A percentile compares a stretch with the other conserved stretches of the same genome.
phyloP scores from a whole-genome alignment of 176 grass and related monocot species.

The Bothriochloa decipiens region DNA sequence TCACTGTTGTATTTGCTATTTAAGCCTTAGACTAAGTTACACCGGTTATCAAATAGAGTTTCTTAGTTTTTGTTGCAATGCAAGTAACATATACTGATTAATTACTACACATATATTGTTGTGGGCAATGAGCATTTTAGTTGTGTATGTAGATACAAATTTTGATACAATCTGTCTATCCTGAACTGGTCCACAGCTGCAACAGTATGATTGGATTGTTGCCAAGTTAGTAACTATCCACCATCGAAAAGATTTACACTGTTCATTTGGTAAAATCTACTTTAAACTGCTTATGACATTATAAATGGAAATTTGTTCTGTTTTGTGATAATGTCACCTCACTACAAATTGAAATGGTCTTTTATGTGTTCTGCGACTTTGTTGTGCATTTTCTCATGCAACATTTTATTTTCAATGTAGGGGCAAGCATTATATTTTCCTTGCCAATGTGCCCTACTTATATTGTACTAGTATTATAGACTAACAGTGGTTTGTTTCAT shows the following conservation, averaged over 20 bases:
- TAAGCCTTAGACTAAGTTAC: neutral
- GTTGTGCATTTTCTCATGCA: slow-evolving; percentile 26
- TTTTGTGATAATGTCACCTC: neutral
- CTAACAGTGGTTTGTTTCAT: neutral
- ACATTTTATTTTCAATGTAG: neutral
- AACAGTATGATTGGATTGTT: neutral
- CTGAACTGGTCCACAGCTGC: neutral
- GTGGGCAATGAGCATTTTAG: neutral
- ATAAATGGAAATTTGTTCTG: neutral
- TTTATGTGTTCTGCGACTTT: slow-evolving; percentile 23
- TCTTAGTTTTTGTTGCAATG: slow-evolving; percentile 15
- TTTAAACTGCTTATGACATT: neutral
- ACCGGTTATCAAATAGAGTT: neutral
- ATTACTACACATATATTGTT: neutral
- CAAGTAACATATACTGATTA: neutral
- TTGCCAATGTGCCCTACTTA: slow-evolving; percentile 8
- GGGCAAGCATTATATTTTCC: neutral
- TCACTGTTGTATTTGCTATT: slow-evolving; percentile 15
- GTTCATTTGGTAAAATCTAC: neutral
- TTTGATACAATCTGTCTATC: neutral
- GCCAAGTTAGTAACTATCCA: neutral
- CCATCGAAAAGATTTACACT: neutral
- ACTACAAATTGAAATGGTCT: neutral
- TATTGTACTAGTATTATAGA: slow-evolving; percentile 6
- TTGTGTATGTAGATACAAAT: neutral